Percentiles rank a stretch among this genome's conserved stretches.
These are phyloP conservation scores for Colletotrichum gigasporum DNA, from an alignment of 2,329 filamentous ascomycete genomes.

Conservation along the genomic window DNA sequence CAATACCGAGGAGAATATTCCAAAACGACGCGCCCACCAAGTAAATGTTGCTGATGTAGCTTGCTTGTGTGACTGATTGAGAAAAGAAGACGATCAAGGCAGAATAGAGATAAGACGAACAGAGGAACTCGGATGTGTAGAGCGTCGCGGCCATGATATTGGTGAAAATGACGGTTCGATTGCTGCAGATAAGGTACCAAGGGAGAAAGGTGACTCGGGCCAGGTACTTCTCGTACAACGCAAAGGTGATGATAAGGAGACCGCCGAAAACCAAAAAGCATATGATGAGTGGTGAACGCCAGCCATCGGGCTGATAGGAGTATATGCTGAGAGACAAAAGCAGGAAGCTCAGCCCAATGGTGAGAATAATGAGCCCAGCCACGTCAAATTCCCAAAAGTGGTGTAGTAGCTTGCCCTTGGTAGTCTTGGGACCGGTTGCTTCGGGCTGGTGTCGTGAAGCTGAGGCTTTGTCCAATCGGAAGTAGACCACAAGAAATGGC, in stretches of 20 bases:
- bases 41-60: conserved; percentile 44
- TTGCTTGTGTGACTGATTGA: conserved; percentile 39
- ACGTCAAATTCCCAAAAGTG: conserved; percentile 7
- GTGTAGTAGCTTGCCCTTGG: too few species aligned
- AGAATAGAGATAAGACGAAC: conserved; percentile 37
- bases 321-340: conserved; percentile 60
- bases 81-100: conserved; percentile 53
- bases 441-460: too few species aligned
- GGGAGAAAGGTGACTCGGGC: conserved; percentile 63
- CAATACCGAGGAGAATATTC: background rate
- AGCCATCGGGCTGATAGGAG: conserved; percentile 43
- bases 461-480: too few species aligned
- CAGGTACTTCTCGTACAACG: conserved; percentile 59
- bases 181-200: conserved; percentile 52
- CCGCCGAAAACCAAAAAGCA: conserved; percentile 60
- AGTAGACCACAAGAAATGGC: too few species aligned
- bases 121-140: conserved; percentile 38
- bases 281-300: conserved; percentile 55
- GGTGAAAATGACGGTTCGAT: conserved; percentile 44
- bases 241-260: conserved; percentile 56
- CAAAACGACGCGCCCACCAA: conserved; percentile 42
- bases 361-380: conserved; percentile 60
- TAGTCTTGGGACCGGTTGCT: too few species aligned
- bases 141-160: conserved; percentile 35
- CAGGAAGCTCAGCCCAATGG: conserved; percentile 60